Evolutionary conservation across 108 stramenopile species (phyloP).

Genomic region (Cyclotella atomus): DNA sequence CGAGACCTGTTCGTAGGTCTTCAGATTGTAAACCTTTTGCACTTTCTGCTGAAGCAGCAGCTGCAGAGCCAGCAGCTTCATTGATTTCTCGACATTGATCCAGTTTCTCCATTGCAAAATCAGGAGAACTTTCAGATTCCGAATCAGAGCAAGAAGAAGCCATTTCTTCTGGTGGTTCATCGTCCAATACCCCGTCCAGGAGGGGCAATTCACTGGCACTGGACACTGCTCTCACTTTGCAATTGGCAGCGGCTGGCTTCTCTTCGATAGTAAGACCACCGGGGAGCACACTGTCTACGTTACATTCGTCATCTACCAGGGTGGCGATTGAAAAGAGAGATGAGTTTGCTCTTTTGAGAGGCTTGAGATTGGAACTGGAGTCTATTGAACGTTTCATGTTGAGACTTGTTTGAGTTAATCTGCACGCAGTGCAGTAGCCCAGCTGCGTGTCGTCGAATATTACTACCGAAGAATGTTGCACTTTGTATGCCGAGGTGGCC

Average conservation of each 20-base stretch:
- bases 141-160: not conserved
- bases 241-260: not conserved
- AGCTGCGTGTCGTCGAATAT: no score
- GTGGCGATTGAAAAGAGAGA: slow-evolving; percentile 47
- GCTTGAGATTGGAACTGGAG: not conserved
- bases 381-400: slow-evolving; percentile 13
- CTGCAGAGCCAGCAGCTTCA: not conserved
- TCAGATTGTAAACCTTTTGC: not conserved
- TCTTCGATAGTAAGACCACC: not conserved
- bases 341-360: slow-evolving; percentile 40
- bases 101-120: not conserved
- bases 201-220: not conserved
- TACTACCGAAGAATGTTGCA: no score
- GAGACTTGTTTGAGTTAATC: not conserved
- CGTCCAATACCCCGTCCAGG: not conserved
- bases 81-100: not conserved
- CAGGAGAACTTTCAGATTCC: not conserved
- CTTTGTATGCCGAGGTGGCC: no score
- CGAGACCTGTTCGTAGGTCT: slow-evolving; percentile 41
- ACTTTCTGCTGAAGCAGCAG: not conserved
- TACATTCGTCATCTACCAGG: slow-evolving; percentile 29
- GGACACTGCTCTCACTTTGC: not conserved
- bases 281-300: not conserved
- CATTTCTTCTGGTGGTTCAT: not conserved
- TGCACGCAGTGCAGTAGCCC: no score